These are phyloP conservation scores for Globisporangium iwayamae DNA, from an alignment of 352 stramenopile species.

Conservation along the genomic window DNA sequence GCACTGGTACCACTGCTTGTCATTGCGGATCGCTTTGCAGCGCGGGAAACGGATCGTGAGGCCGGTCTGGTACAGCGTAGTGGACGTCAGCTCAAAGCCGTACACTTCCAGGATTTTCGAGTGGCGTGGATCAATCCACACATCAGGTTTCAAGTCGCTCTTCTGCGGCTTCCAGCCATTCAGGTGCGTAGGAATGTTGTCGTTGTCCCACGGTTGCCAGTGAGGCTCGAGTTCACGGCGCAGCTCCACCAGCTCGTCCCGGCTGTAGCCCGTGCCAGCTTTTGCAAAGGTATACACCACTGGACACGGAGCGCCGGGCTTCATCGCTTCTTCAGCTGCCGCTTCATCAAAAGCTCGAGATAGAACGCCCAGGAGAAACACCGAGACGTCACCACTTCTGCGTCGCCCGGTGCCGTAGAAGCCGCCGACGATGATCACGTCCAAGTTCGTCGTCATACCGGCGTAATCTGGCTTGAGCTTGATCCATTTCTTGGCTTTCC, in stretches of 20 bases:
- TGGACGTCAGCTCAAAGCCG: slow-evolving; percentile 82
- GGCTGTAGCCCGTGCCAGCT: slow-evolving; percentile 82
- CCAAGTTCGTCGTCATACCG: slow-evolving; percentile 79
- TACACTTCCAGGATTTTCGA: slow-evolving; percentile 86
- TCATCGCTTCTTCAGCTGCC: slow-evolving; percentile 38
- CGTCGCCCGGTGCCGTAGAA: slow-evolving; percentile 77
- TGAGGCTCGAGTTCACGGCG: slow-evolving; percentile 72
- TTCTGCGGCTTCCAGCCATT: slow-evolving; percentile 79
- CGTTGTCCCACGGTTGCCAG: slow-evolving; percentile 67
- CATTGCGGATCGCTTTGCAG: slow-evolving; percentile 76
- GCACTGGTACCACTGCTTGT: slow-evolving; percentile 83
- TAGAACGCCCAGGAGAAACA: slow-evolving; percentile 77
- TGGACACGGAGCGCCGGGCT: slow-evolving; percentile 45
- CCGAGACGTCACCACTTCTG: slow-evolving; percentile 73
- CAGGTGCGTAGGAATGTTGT: slow-evolving; percentile 68
- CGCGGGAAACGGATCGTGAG: slow-evolving; percentile 80
- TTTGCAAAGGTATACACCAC: slow-evolving; percentile 77
- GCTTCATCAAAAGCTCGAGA: slow-evolving; percentile 56
- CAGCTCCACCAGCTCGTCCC: slow-evolving; percentile 73
- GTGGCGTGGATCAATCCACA: slow-evolving; percentile 79
- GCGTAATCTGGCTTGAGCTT: slow-evolving; percentile 88
- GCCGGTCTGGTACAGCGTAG: slow-evolving; percentile 74
- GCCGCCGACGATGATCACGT: slow-evolving; percentile 76
- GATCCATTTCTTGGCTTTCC: slow-evolving; percentile 80
- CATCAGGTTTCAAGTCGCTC: slow-evolving; percentile 67